These are phyloP conservation scores for Didymella keratinophila DNA, from an alignment of 2,329 filamentous ascomycete species.

Conservation along the genomic window DNA sequence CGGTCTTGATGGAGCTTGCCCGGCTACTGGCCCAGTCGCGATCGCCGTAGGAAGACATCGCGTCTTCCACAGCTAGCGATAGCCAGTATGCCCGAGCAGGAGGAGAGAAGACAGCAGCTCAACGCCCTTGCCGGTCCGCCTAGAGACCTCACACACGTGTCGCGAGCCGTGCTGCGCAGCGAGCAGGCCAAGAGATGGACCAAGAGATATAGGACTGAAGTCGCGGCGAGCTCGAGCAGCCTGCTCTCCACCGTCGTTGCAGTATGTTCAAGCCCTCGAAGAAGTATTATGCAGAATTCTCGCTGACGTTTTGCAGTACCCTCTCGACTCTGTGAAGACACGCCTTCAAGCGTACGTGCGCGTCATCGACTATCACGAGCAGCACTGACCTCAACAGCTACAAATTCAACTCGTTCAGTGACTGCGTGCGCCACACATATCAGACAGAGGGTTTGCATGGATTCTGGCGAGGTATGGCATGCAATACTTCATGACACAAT, in stretches of 20 bases:
- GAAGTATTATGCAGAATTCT: neutral
- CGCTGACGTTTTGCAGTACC: constrained; percentile 63
- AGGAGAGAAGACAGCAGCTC: constrained; percentile 32
- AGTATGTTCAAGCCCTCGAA: constrained; percentile 47
- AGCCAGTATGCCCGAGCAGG: constrained; percentile 54
- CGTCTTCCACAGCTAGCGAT: constrained; percentile 61
- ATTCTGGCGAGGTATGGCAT: constrained; percentile 61
- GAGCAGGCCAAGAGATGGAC: constrained; percentile 64
- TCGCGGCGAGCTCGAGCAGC: constrained; percentile 79
- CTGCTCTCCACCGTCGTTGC: constrained; percentile 79
- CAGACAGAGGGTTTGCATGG: constrained; percentile 59
- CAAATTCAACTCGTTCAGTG: constrained; percentile 75
- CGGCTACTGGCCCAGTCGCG: constrained; percentile 63
- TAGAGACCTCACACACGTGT: constrained; percentile 51
- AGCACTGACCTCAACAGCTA: constrained; percentile 57
- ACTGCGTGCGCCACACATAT: constrained; percentile 80
- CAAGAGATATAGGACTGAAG: constrained; percentile 81
- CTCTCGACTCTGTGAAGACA: constrained; percentile 87
- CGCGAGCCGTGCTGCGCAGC: constrained; percentile 46
- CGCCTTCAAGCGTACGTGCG: constrained; percentile 75
- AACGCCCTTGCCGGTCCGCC: constrained; percentile 39
- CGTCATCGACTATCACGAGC: constrained; percentile 3
- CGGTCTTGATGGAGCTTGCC: constrained; percentile 63
- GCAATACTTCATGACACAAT: neutral
- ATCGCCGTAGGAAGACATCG: constrained; percentile 66